phyloP scores from a whole-genome alignment of 176 grass and related monocot species.

The Olyra latifolia region DNA sequence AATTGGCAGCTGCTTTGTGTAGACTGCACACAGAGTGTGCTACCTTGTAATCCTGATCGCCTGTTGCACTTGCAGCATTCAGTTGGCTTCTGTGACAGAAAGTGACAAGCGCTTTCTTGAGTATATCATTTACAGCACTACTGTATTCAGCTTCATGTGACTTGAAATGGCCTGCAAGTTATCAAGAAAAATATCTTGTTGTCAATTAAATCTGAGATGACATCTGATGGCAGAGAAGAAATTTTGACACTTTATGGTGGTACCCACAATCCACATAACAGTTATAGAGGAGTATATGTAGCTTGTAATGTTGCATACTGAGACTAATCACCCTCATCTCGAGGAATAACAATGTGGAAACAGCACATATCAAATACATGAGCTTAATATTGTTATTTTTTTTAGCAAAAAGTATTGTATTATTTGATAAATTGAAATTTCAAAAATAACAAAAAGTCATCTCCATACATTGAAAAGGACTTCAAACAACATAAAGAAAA shows the following conservation, averaged over 20 bases:
- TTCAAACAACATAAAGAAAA: neutral
- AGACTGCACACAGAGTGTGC: slow-evolving; percentile 81
- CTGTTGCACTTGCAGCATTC: slow-evolving; percentile 22
- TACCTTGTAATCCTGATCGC: slow-evolving; percentile 58
- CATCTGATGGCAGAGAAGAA: slow-evolving; percentile 15
- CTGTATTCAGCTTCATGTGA: slow-evolving; percentile 72
- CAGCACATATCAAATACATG: slow-evolving; percentile 4
- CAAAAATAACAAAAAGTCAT: neutral
- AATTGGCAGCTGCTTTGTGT: slow-evolving; percentile 65
- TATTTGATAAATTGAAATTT: neutral
- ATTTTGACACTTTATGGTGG: slow-evolving; percentile 11
- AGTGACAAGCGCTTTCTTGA: slow-evolving; percentile 57
- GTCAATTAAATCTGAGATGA: slow-evolving; percentile 13
- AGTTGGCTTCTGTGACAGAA: slow-evolving; percentile 69
- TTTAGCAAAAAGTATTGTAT: neutral
- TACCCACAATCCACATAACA: neutral
- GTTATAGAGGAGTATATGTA: no score
- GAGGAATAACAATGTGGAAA: neutral
- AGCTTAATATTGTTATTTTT: no score
- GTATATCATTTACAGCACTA: slow-evolving; percentile 58
- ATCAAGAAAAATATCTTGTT: neutral
- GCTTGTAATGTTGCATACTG: neutral
- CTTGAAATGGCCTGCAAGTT: slow-evolving; percentile 59
- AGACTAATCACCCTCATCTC: neutral
- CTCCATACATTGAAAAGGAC: neutral